These are phyloP conservation scores for Nepenthes alata DNA, from an alignment of 179 eudicot species.

Conservation along the genomic window DNA sequence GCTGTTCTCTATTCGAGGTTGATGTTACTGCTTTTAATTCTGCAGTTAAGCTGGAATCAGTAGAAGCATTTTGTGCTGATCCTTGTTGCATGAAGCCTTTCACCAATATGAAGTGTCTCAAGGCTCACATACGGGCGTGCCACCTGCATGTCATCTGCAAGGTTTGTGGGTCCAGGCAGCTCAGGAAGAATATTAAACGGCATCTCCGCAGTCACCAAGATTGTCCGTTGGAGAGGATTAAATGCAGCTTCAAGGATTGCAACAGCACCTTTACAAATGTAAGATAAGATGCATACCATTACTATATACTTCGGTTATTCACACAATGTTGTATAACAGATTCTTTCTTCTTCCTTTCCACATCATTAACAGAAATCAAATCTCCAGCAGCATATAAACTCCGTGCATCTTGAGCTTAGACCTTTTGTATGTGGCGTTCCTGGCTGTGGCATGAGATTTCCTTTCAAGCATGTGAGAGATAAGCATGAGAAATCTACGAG, in stretches of 20 bases:
- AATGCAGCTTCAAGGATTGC: conserved; percentile 40
- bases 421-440: conserved; percentile 39
- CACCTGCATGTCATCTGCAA: conserved; percentile 40
- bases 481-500: conserved; percentile 10
- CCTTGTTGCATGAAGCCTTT: conserved; percentile 55
- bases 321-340: background rate
- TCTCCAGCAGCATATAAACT: conserved; percentile 46
- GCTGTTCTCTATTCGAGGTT: no score
- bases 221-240: conserved; percentile 22
- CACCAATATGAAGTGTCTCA: conserved; percentile 37
- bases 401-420: conserved; percentile 25
- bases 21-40: background rate
- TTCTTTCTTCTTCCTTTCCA: background rate
- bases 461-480: conserved; percentile 40
- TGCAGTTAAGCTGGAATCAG: conserved; percentile 49
- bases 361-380: conserved; percentile 35
- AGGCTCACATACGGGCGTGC: conserved; percentile 40
- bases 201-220: conserved; percentile 40
- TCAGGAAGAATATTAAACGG: conserved; percentile 51
- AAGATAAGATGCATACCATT: conserved; percentile 6
- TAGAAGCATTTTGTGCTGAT: conserved; percentile 47
- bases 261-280: conserved; percentile 32
- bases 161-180: conserved; percentile 48
- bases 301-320: background rate
- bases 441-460: conserved; percentile 66